Evolutionary conservation across 2,329 filamentous ascomycete species (phyloP), one percentile per base, ranked within the genome.

Genomic region (Alternaria gansuensis): DNA sequence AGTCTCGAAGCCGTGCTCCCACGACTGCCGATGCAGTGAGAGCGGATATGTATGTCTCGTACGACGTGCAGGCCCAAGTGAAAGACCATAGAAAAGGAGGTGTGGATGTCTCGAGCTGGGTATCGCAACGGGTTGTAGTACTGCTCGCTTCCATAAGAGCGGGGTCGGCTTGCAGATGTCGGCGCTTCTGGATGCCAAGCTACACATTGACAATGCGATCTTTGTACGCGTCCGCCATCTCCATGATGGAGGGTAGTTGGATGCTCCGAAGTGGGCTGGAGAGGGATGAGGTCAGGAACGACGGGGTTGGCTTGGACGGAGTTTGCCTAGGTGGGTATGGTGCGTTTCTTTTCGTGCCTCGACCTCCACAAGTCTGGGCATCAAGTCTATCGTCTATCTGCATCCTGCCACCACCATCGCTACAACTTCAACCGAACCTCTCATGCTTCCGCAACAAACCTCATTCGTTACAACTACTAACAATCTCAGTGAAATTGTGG

Each of bases 401-500:
- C 64, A 64, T 60, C 63, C 62, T 63, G 46, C 61, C 64, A 67
- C 60, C 64, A 65, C 68, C 70, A 66, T 64, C 69, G 59, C 63
- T 68, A 63, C 66, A 68, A 73, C 59, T 56, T 59, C 57, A 77
- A 71, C 65, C 60, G 64, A 74, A 64, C 60, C 50, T 49, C 63
- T 63, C 62, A 70, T 74, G 67, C 60, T 64, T 69, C 60, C 56
- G 55, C 49, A 49, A 60, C 50, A 53, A 49, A 58, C 39, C 40
- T 46, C 60, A 60, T 57, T 60, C 63, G 43, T 60, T 63, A 50
- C 37, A 52, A 54, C 41, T 56, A 59, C 60, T 51, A 45, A 44
- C 55, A 45, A 48, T 41, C 39, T 65, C 26, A 57, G 58, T 66
- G 51, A 50, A 62, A 54, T 60, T 65, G 62, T 59, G 68, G 65